Conservation (phyloP, 2,329 filamentous ascomycete genomes). For the Kalaharituber pfeilii region DNA sequence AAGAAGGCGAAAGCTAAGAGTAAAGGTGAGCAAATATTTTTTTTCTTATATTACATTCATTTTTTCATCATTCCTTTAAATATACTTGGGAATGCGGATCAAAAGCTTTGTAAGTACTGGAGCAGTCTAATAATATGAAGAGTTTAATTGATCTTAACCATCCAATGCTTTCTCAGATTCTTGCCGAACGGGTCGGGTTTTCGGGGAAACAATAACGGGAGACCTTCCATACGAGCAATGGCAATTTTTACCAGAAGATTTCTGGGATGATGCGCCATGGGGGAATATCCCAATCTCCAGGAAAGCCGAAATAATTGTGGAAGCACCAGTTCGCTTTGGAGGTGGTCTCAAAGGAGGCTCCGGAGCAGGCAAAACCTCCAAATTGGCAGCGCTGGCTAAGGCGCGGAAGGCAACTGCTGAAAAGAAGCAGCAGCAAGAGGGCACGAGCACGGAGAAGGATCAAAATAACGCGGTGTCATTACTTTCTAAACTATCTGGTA, state of each 20-base stretch:
- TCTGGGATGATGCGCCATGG: constrained; percentile 81
- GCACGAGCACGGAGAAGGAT: constrained; percentile 16
- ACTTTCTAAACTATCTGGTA: constrained; percentile 17
- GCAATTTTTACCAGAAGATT: constrained; percentile 29
- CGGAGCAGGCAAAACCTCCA: constrained; percentile 55
- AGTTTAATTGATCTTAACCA: neutral
- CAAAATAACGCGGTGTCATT: constrained; percentile 21
- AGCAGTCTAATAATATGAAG: neutral
- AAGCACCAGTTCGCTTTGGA: constrained; percentile 40
- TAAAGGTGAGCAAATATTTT: neutral
- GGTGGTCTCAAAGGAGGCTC: constrained; percentile 66
- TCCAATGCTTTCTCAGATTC: neutral
- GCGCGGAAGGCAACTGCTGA: constrained; percentile 56
- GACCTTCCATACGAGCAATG: neutral
- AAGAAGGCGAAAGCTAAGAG: neutral
- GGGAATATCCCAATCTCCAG: constrained; percentile 50
- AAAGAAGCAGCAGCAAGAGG: constrained; percentile 22
- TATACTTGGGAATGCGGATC: neutral
- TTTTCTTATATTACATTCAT: neutral
- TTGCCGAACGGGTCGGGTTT: neutral
- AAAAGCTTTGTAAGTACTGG: neutral
- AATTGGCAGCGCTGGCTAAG: constrained; percentile 76
- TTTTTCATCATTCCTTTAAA: neutral
- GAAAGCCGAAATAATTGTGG: constrained; percentile 44
- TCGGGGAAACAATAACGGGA: neutral